Conservation (phyloP, 257 asterid species). For the Perilla frutescens region DNA sequence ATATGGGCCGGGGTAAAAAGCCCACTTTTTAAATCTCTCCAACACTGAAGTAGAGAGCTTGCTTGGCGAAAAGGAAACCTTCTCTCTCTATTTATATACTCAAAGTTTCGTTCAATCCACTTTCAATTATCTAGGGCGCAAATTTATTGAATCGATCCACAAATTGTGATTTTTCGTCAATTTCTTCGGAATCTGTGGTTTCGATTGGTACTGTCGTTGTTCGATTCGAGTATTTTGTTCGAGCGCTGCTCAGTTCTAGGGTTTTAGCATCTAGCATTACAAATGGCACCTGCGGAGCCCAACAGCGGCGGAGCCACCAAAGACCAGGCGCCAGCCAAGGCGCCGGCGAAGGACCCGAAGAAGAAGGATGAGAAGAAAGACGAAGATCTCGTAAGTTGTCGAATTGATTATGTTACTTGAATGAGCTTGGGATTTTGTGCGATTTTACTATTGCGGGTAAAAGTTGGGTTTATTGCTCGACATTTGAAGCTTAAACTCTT, state of each 20-base stretch:
- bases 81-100: conserved; percentile 6
- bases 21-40: conserved; percentile 5
- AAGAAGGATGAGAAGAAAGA: conserved; percentile 96
- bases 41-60: not conserved
- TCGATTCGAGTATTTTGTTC: not conserved
- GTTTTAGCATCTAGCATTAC: conserved; percentile 37
- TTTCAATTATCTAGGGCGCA: conserved; percentile 28
- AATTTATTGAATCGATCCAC: conserved; percentile 11
- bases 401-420: not conserved
- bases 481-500: not conserved
- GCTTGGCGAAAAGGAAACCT: conserved; percentile 45
- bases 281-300: conserved; percentile 60
- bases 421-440: conserved; percentile 14
- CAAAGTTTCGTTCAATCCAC: not conserved
- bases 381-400: conserved; percentile 87
- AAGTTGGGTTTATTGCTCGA: not conserved
- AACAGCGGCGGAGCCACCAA: conserved; percentile 57
- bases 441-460: not conserved
- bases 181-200: not conserved
- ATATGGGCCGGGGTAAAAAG: conserved; percentile 10
- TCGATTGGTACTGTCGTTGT: not conserved
- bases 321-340: conserved; percentile 62
- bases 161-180: conserved; percentile 10
- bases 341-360: conserved; percentile 75
- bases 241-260: conserved; percentile 34